Conservation (phyloP, 2,329 filamentous ascomycete genomes). For the Phialemoniopsis sp. region DNA sequence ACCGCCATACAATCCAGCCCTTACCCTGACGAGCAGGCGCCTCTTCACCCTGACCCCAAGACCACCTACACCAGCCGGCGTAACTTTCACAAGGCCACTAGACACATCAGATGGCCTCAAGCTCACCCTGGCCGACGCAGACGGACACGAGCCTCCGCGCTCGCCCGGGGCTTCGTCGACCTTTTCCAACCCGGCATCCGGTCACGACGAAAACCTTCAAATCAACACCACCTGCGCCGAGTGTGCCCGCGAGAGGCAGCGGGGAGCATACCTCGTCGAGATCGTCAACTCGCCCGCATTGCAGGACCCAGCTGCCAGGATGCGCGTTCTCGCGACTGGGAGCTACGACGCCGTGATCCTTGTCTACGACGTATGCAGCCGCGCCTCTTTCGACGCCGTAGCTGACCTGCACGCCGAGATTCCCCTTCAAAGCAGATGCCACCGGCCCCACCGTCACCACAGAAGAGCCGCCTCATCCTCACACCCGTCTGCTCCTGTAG, state of each 20-base stretch:
- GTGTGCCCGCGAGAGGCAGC: slow-evolving; percentile 7
- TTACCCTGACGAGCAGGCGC: slow-evolving; percentile 21
- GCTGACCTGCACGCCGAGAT: slow-evolving; percentile 14
- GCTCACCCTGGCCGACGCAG: neutral
- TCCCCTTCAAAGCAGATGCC: slow-evolving; percentile 9
- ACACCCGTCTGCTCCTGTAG: neutral
- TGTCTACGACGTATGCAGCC: slow-evolving; percentile 18
- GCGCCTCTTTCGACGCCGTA: slow-evolving; percentile 14
- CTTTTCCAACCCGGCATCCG: slow-evolving; percentile 9
- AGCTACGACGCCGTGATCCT: slow-evolving; percentile 22
- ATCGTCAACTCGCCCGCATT: slow-evolving; percentile 20
- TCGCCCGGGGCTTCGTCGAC: slow-evolving; percentile 9
- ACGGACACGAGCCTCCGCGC: neutral
- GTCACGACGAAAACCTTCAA: too few relatives aligned
- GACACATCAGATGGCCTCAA: slow-evolving; percentile 6
- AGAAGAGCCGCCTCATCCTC: neutral
- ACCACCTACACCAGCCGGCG: slow-evolving; percentile 1
- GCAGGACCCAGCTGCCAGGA: slow-evolving; percentile 11
- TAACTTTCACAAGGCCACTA: slow-evolving; percentile 3
- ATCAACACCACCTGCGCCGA: too few relatives aligned
- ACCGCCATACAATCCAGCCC: slow-evolving; percentile 19
- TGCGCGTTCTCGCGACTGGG: slow-evolving; percentile 10
- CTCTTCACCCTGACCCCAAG: slow-evolving; percentile 14
- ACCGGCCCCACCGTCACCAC: slow-evolving; percentile 5
- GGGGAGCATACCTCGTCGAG: slow-evolving; percentile 18